Evolutionary conservation across 441 rosid species (phyloP).

Genomic region (Pelargonium australe): DNA sequence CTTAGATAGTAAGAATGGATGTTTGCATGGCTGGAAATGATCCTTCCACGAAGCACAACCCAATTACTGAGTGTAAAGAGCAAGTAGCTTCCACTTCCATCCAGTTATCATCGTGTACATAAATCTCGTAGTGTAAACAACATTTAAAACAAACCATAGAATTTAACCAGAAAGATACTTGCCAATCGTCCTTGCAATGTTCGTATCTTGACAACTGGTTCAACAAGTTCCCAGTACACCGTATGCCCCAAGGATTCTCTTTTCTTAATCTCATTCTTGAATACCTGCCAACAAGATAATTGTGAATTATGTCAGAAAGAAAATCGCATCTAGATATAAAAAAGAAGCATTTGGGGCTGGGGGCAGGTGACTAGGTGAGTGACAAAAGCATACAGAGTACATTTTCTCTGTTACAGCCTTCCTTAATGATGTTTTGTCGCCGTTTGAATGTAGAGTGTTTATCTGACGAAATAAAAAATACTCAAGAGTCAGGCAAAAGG

Average conservation of each 20-base stretch:
- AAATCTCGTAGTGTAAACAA: conserved; percentile 6
- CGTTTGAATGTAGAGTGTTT: conserved; percentile 57
- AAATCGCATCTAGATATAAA: neutral
- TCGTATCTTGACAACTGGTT: conserved; percentile 68
- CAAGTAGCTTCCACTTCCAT: too few species aligned
- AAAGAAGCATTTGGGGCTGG: neutral
- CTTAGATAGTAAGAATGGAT: too few species aligned
- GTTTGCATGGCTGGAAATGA: too few species aligned
- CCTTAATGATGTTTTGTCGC: conserved; percentile 67
- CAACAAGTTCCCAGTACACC: conserved; percentile 83
- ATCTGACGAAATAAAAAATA: conserved; percentile 41
- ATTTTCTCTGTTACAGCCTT: conserved; percentile 78
- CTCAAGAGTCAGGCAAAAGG: conserved; percentile 15
- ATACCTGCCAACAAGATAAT: conserved; percentile 37
- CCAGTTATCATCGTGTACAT: neutral
- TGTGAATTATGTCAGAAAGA: neutral
- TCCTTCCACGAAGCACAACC: too few species aligned
- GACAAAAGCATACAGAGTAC: conserved; percentile 68
- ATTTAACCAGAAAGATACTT: conserved; percentile 26
- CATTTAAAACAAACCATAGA: conserved; percentile 8
- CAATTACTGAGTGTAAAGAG: neutral
- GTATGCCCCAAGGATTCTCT: conserved; percentile 69
- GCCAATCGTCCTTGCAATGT: conserved; percentile 89
- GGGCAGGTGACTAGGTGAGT: conserved; percentile 12
- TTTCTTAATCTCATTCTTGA: conserved; percentile 76